Evolutionary conservation across 345 rosid species (phyloP).

Genomic region (Iberis pinnata): DNA sequence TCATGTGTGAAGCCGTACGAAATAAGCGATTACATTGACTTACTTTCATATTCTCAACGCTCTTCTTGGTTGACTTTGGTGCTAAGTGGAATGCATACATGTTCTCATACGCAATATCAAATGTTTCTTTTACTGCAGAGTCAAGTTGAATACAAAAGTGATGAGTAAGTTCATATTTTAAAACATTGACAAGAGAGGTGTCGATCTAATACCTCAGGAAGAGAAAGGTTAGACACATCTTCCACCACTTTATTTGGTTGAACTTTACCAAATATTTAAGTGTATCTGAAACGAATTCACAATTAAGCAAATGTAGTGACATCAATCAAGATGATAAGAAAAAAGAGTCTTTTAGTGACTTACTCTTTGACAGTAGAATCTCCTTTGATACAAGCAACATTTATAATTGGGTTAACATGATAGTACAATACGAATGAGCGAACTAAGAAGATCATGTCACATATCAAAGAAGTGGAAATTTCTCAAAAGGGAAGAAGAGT

Average conservation of each 20-base stretch:
- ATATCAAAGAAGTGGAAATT: too few species aligned
- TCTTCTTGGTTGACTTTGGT: constrained; percentile 57
- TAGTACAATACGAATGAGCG: background rate
- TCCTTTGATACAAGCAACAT: constrained; percentile 63
- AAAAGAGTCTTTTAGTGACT: background rate
- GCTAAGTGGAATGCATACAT: constrained; percentile 83
- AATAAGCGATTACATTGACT: constrained; percentile 14
- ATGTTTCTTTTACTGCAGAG: constrained; percentile 51
- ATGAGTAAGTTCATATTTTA: background rate
- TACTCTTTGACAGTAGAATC: constrained; percentile 83
- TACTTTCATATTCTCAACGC: constrained; percentile 80
- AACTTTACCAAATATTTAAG: constrained; percentile 76
- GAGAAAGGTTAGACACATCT: constrained; percentile 54
- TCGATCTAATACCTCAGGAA: constrained; percentile 48
- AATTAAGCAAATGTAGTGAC: background rate
- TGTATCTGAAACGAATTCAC: constrained; percentile 41
- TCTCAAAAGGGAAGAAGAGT: background rate
- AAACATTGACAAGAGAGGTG: background rate
- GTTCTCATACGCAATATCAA: constrained; percentile 85
- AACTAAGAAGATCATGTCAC: background rate
- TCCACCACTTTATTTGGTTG: constrained; percentile 48
- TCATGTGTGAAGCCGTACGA: background rate
- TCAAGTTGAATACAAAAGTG: constrained; percentile 47
- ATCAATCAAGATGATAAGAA: background rate
- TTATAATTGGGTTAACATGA: constrained; percentile 72